Percentiles rank a stretch among this genome's conserved stretches.
Conservation (phyloP, 169 alveolate species). For the Eimeria praecox region DNA sequence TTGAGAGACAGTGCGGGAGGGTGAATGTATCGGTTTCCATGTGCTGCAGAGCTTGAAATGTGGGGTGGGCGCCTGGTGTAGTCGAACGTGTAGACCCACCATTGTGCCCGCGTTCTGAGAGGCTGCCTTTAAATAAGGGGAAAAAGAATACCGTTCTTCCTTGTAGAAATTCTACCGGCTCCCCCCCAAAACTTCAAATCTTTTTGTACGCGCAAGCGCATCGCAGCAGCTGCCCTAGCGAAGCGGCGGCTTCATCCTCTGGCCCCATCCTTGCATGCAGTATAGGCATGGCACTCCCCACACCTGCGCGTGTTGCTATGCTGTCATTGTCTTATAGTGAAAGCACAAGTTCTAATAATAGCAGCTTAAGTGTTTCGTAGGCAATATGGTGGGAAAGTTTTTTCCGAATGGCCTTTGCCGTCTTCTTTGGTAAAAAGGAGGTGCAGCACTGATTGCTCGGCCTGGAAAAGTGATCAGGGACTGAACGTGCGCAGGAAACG, state of each 20-base stretch:
- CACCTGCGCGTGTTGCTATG: not conserved
- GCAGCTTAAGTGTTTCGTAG: not conserved
- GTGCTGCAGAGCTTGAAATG: not conserved
- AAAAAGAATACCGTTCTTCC: slow-evolving; percentile 33
- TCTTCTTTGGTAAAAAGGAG: not conserved
- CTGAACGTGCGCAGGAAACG: not conserved
- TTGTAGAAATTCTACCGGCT: slow-evolving; percentile 1
- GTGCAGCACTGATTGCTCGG: not conserved
- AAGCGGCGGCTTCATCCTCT: slow-evolving; percentile 69
- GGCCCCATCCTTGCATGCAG: slow-evolving; percentile 75
- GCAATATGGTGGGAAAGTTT: not conserved
- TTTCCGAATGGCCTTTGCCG: not conserved
- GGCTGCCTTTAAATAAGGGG: slow-evolving; percentile 56
- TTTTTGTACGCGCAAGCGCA: not conserved
- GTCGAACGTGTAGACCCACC: slow-evolving; percentile 33
- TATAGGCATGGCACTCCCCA: slow-evolving; percentile 62
- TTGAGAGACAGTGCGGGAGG: not conserved
- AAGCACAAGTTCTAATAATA: not conserved
- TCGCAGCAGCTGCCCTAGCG: slow-evolving; percentile 27
- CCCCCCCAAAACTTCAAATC: not conserved
- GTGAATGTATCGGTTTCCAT: not conserved
- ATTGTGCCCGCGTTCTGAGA: slow-evolving; percentile 70
- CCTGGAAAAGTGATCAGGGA: too few species aligned
- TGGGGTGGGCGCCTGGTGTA: slow-evolving; percentile 43
- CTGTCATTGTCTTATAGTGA: not conserved